A percentile compares a stretch with the other conserved stretches of the same genome.
Conservation (phyloP, 225 moss, liverwort and hornwort genomes). For the Asterella californica region DNA sequence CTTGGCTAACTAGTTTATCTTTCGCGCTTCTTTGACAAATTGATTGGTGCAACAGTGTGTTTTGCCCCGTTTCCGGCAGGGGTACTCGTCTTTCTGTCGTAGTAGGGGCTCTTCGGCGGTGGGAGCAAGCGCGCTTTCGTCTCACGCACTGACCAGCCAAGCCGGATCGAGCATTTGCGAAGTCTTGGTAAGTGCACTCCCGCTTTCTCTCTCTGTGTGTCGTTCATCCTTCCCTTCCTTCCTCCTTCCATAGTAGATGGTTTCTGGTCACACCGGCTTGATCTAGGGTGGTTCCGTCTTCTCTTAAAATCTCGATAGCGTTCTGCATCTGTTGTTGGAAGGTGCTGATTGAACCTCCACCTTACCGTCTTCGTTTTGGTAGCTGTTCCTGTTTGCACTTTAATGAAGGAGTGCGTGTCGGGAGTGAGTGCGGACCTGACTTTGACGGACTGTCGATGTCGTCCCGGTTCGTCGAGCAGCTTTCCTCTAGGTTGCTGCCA, state of each 20-base stretch:
- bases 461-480: neutral
- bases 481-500: neutral
- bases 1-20: conserved; percentile 6
- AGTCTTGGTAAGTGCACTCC: conserved; percentile 1
- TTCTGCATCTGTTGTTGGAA: neutral
- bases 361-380: neutral
- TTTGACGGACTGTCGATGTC: neutral
- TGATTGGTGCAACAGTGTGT: neutral
- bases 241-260: neutral
- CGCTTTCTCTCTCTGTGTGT: neutral
- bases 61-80: conserved; percentile 8
- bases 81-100: neutral
- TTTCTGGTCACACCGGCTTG: neutral
- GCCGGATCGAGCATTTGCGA: conserved; percentile 4
- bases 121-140: conserved; percentile 8
- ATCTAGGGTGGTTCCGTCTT: neutral
- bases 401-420: neutral
- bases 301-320: conserved; percentile 8
- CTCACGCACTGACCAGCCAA: neutral
- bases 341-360: neutral
- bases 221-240: neutral
- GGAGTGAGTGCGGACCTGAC: neutral
- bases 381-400: neutral
- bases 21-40: conserved; percentile 1
- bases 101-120: neutral